Evolutionary conservation across 257 asterid species (phyloP), one percentile per base, ranked within the genome.

Genomic region (Salvia hispanica): DNA sequence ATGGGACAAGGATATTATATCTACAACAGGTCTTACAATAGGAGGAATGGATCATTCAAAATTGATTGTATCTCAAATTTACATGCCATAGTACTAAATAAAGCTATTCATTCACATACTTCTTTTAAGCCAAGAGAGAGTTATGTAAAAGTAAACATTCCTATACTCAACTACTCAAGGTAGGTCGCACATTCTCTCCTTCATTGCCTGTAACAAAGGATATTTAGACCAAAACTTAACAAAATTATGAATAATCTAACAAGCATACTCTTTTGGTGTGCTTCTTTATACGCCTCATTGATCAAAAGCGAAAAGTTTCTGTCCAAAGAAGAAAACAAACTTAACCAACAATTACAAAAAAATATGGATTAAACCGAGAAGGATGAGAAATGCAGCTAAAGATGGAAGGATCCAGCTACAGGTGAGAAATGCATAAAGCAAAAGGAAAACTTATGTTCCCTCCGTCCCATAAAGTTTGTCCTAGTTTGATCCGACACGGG

Each of bases 261-360:
- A 74, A 75, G 47, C 42, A 85, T 86, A 68, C 95, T 84, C 79
- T 85, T 85, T 66, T 80, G 89, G 78, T 88, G 95, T 7, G 93
- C 95, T 45, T 88, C 90, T 59, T 80, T 84, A 87, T 85, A 85
- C 11, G 89, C 95, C 73, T 84, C 93, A 0, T 79, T 88, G 72
- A 85, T 75, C 82, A 88, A 73, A 65, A 82, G 70, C 4, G 87
- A 72, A 10, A 10, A 88, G 88, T 76, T 82, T 84, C 93, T 88
- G 80, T 63, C 60, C 62, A 56, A 18, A 61, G 42, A 66, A 74
- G 63, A 67, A 67, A 56, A 10, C 5, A 72, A 14, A 46, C 48
- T 53, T 61, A 52, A 21, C 31, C 3, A 52, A 16, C 21, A 59
- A 57, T 55, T 40, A 48, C 28, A 54, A 45, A 56, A 42, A 6